Conservation (phyloP, 805 yeast genomes). For the Pichia gijzeniarum region DNA sequence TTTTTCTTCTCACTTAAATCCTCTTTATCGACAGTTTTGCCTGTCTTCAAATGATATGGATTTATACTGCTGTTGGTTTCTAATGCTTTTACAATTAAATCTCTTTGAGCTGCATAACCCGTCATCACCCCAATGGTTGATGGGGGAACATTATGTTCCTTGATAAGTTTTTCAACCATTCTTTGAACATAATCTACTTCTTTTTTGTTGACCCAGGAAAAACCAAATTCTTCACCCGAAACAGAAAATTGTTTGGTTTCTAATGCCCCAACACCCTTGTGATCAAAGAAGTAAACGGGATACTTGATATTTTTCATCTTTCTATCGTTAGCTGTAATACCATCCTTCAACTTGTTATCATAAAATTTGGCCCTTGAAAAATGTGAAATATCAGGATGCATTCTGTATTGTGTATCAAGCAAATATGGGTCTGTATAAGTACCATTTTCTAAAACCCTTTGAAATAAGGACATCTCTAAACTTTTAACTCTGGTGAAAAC, state of each 20-base stretch:
- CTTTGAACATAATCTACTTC: conserved; percentile 47
- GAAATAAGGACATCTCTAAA: conserved; percentile 60
- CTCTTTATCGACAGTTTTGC: conserved; percentile 54
- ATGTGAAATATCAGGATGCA: conserved; percentile 86
- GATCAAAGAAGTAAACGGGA: conserved; percentile 59
- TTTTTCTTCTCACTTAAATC: conserved; percentile 40
- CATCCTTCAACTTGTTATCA: conserved; percentile 61
- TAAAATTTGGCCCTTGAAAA: conserved; percentile 85
- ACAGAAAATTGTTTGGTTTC: conserved; percentile 45
- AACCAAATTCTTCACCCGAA: conserved; percentile 40
- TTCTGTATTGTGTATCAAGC: conserved; percentile 85
- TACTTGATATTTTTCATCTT: conserved; percentile 38
- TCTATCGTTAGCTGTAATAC: conserved; percentile 50
- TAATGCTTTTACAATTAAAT: conserved; percentile 45
- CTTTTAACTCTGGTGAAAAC: conserved; percentile 65
- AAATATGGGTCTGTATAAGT: conserved; percentile 54
- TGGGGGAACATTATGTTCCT: conserved; percentile 45
- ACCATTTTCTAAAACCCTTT: conserved; percentile 57
- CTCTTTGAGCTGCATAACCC: conserved; percentile 74
- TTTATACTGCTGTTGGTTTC: conserved; percentile 49
- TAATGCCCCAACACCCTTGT: conserved; percentile 34
- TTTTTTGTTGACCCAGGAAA: conserved; percentile 49
- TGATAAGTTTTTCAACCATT: conserved; percentile 42
- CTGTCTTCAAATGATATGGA: conserved; percentile 42
- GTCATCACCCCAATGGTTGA: conserved; percentile 60